Base-by-base conservation (phyloP, 2,329 filamentous ascomycete species). In the Aureobasidium melanogenum region DNA sequence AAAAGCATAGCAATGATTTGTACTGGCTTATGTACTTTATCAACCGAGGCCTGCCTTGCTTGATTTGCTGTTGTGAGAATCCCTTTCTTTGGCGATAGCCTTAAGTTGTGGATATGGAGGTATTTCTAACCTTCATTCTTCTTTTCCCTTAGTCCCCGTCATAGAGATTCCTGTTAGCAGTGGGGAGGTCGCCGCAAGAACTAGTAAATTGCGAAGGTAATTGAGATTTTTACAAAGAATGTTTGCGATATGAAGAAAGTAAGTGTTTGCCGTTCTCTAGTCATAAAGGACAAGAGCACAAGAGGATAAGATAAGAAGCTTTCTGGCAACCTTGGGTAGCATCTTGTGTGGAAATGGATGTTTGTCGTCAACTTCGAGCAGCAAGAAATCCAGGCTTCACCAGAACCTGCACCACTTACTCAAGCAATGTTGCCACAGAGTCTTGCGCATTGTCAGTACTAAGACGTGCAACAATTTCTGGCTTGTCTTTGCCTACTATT, bases 391-490 rank as follows among this genome's bases (percentile, higher is more conserved):
- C 32, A 36, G 17, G n/a, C 28, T 10, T 9, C 8, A n/a, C 5
- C 17, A 10, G 19, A 9, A 10, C 9, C 15, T 15, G 7, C 6
- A 28, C 1, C 9, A 15, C 14, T 17, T 32, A 36, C 19, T 14
- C 32, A 15, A 36, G 32, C 32, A 36, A 15, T 36, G 32, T 14
- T 14, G 19, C n/a, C 3, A 19, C 9, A 30, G n/a, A 19, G 7
- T 9, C 10, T 24, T 51, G 30, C n/a, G 32, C 47, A 38, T 24
- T 24, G 12, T 19, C 5, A 7, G 2, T 2, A 14, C 12, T 8
- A n/a, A 1, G 5, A 8, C 6, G 2, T 9, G 2, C 5, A 17
- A 9, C 2, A 3, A 6, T 17, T 24, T 9, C 2, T n/a, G 10
- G 4, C 10, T 24, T 28, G 12, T 17, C 17, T n/a, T 5, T 17